phyloP scores from a whole-genome alignment of 2,329 filamentous ascomycete species.

The Alternaria burnsii region DNA sequence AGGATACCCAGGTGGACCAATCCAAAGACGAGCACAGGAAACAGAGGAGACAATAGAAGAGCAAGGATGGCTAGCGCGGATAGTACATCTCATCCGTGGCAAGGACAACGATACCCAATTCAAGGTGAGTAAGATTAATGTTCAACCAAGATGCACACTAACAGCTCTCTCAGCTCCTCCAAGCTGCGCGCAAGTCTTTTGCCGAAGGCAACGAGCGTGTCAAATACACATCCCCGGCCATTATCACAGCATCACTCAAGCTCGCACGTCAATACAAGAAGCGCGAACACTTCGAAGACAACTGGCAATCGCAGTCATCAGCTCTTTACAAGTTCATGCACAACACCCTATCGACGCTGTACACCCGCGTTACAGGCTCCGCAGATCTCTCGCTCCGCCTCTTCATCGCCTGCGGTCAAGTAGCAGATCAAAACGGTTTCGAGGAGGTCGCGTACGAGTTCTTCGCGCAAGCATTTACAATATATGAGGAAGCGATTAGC shows the following conservation, averaged over 20 bases:
- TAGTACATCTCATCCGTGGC: slow-evolving; percentile 86
- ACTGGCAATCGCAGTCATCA: slow-evolving; percentile 76
- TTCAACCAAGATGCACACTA: slow-evolving; percentile 3
- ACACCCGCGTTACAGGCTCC: slow-evolving; percentile 84
- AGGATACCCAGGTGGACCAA: slow-evolving; percentile 80
- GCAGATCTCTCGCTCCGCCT: slow-evolving; percentile 89
- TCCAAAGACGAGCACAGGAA: slow-evolving; percentile 78
- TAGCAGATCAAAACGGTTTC: slow-evolving; percentile 88
- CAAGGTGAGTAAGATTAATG: slow-evolving; percentile 59
- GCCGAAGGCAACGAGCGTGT: slow-evolving; percentile 93
- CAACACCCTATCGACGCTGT: slow-evolving; percentile 83
- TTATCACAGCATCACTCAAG: slow-evolving; percentile 90
- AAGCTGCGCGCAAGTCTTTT: slow-evolving; percentile 86
- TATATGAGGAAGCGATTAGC: slow-evolving; percentile 95
- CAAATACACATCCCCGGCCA: slow-evolving; percentile 90
- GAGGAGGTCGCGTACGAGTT: slow-evolving; percentile 98
- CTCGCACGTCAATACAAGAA: slow-evolving; percentile 88
- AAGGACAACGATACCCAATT: slow-evolving; percentile 93
- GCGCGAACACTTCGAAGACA: slow-evolving; percentile 85
- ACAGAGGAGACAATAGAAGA: slow-evolving; percentile 98
- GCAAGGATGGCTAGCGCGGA: slow-evolving; percentile 93
- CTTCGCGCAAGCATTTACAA: slow-evolving; percentile 96
- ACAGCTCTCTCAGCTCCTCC: slow-evolving; percentile 68
- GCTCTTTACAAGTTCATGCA: slow-evolving; percentile 96
- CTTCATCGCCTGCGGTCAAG: slow-evolving; percentile 91